These are phyloP conservation scores for Leishmania turanica DNA, from an alignment of 208 protist species.

Conservation along the genomic window DNA sequence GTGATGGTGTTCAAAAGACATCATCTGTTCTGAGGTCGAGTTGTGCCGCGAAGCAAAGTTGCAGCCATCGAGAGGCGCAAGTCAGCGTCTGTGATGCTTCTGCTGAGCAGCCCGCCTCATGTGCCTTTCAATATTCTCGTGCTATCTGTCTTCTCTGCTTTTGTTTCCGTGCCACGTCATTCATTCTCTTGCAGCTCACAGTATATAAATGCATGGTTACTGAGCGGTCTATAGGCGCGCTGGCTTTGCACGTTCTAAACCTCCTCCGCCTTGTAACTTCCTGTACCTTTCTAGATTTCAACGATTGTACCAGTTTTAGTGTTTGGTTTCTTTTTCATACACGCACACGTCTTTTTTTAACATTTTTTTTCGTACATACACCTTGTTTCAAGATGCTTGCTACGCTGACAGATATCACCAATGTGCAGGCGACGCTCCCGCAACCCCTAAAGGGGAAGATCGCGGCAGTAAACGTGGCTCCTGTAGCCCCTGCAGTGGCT, in stretches of 20 bases:
- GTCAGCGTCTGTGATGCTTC: neutral
- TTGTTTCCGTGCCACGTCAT: neutral
- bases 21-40: neutral
- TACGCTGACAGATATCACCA: constrained; percentile 78
- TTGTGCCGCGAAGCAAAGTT: neutral
- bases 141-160: neutral
- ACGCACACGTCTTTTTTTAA: constrained; percentile 7
- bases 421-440: constrained; percentile 41
- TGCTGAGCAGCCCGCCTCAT: neutral
- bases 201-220: constrained; percentile 1
- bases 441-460: constrained; percentile 20
- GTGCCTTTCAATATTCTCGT: neutral
- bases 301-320: neutral
- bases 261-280: neutral
- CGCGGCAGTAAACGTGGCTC: constrained; percentile 6
- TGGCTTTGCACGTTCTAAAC: neutral
- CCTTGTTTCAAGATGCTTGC: constrained; percentile 22
- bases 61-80: neutral
- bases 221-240: neutral
- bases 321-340: constrained; percentile 14
- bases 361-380: constrained; percentile 25
- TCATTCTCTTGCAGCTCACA: neutral
- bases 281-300: constrained; percentile 11
- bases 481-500: too few relatives aligned
- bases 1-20: too few relatives aligned